Percentiles rank a stretch among this genome's conserved stretches.
Conservation (phyloP, 2,329 filamentous ascomycete species). For the Emmonsiellopsis sp. region DNA sequence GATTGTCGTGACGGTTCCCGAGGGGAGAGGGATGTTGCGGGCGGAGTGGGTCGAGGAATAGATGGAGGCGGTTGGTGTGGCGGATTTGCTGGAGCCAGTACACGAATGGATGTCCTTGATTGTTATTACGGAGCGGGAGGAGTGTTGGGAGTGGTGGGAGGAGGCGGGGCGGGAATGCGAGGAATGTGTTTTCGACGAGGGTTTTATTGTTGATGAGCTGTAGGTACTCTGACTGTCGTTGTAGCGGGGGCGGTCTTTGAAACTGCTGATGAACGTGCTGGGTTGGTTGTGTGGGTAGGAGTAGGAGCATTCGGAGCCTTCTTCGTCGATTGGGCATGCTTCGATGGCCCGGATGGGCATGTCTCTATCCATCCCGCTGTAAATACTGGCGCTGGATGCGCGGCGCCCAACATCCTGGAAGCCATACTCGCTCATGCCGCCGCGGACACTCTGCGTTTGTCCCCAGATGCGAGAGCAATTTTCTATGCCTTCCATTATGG, state of each 20-base stretch:
- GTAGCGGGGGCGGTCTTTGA: constrained; percentile 18
- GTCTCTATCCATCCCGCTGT: constrained; percentile 21
- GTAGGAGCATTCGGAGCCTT: constrained; percentile 12
- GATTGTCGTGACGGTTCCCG: constrained; percentile 19
- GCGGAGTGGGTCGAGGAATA: constrained; percentile 25
- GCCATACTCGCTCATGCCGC: neutral
- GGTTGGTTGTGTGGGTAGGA: constrained; percentile 16
- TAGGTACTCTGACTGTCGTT: constrained; percentile 22
- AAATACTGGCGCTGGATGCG: constrained; percentile 29
- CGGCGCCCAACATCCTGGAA: constrained; percentile 18
- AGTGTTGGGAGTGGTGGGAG: constrained; percentile 10
- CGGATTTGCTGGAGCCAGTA: constrained; percentile 10
- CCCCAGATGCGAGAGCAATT: constrained; percentile 10
- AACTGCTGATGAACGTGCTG: constrained; percentile 35
- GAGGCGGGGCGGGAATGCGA: constrained; percentile 3
- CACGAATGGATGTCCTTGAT: constrained; percentile 8
- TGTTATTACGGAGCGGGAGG: constrained; percentile 8
- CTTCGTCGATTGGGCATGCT: constrained; percentile 21
- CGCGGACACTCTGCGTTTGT: constrained; percentile 7
- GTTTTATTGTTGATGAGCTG: constrained; percentile 24
- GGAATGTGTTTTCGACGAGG: constrained; percentile 6
- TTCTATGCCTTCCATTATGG: constrained; percentile 31
- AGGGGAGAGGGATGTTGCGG: constrained; percentile 27
- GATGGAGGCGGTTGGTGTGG: constrained; percentile 15
- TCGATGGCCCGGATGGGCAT: constrained; percentile 32